These are phyloP conservation scores for Periconia digitata DNA, from an alignment of 2,329 filamentous ascomycete genomes.

Conservation along the genomic window DNA sequence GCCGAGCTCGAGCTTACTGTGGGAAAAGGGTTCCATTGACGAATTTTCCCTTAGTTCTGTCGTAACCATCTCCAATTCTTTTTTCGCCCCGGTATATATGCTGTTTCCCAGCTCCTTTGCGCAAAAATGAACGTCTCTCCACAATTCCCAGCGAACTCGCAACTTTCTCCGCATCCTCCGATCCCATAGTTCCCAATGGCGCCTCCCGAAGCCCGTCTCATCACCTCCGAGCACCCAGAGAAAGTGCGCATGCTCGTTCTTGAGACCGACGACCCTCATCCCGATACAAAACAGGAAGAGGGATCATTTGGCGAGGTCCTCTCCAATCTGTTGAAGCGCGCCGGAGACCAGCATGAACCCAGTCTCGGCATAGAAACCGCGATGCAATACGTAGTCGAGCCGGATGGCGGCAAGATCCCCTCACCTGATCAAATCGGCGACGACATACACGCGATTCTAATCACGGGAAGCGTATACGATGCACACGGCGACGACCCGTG, in stretches of 20 bases:
- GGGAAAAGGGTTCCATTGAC: too few relatives aligned
- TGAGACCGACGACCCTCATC: conserved; percentile 60
- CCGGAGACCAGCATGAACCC: conserved; percentile 56
- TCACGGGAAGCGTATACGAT: conserved; percentile 53
- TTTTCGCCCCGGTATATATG: background rate
- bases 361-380: conserved; percentile 58
- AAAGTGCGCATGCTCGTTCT: conserved; percentile 56
- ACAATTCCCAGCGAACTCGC: background rate
- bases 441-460: conserved; percentile 47
- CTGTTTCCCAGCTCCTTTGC: too few relatives aligned
- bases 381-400: conserved; percentile 56
- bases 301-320: conserved; percentile 60
- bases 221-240: conserved; percentile 27
- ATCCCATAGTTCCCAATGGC: conserved; percentile 16
- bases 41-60: too few relatives aligned
- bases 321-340: conserved; percentile 53
- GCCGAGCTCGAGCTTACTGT: too few relatives aligned
- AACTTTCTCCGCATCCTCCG: background rate
- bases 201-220: conserved; percentile 23
- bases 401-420: conserved; percentile 45
- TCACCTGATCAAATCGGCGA: conserved; percentile 51
- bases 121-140: too few relatives aligned
- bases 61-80: background rate
- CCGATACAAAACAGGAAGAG: conserved; percentile 51
- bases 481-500: conserved; percentile 50